Conservation (phyloP, 2,329 filamentous ascomycete genomes). For the Colletotrichum sp. region DNA sequence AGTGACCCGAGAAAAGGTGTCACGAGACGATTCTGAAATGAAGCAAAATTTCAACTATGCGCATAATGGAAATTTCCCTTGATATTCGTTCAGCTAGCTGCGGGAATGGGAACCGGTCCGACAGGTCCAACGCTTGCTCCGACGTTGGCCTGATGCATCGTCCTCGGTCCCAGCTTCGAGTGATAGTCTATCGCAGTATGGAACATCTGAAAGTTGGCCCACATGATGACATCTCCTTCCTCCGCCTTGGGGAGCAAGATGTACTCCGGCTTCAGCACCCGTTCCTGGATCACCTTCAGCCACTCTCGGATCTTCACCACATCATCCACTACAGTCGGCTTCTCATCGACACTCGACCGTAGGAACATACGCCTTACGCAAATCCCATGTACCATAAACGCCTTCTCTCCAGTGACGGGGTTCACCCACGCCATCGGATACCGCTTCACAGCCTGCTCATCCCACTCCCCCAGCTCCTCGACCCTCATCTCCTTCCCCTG, state of each 20-base stretch:
- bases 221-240: neutral
- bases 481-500: neutral
- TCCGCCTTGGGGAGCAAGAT: neutral
- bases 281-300: neutral
- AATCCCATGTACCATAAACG: neutral
- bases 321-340: neutral
- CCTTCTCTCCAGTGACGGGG: neutral
- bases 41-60: neutral
- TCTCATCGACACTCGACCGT: neutral
- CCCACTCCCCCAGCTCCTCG: neutral
- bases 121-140: neutral
- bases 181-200: neutral
- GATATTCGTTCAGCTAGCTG: neutral
- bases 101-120: neutral
- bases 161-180: neutral
- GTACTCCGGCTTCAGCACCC: neutral
- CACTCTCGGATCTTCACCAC: neutral
- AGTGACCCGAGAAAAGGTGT: neutral
- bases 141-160: neutral
- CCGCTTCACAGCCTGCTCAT: neutral
- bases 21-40: neutral
- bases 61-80: neutral
- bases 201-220: neutral
- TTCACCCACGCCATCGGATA: neutral
- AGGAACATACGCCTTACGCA: neutral